phyloP scores from a whole-genome alignment of 169 alveolate species.

The Neospora caninum region DNA sequence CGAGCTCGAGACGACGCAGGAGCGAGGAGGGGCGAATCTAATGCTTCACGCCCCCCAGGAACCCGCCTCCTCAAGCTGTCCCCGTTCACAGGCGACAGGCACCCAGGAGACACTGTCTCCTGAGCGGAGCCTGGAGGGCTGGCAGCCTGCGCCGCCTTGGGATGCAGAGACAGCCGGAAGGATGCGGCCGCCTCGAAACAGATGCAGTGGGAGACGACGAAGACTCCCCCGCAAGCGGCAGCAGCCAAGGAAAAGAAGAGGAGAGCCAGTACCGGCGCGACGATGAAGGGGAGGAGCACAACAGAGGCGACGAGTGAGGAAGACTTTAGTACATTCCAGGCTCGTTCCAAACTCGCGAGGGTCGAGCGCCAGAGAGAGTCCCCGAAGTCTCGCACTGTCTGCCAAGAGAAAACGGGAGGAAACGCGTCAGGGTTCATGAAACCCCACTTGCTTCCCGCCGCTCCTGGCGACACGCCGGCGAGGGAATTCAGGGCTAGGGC shows the following conservation, averaged over 20 bases:
- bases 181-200: conserved; percentile 27
- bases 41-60: not conserved
- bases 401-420: not conserved
- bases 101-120: not conserved
- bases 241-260: conserved; percentile 14
- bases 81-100: not conserved
- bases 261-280: not conserved
- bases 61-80: not conserved
- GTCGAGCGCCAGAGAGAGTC: not conserved
- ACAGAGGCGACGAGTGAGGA: not conserved
- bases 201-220: conserved; percentile 7
- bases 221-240: conserved; percentile 12
- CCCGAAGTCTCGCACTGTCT: not conserved
- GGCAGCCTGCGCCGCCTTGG: not conserved
- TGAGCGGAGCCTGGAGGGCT: not conserved
- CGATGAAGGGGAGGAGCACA: not conserved
- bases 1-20: not conserved
- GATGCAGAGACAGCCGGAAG: not conserved
- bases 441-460: too few species aligned
- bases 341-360: not conserved
- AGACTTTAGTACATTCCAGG: not conserved
- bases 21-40: not conserved
- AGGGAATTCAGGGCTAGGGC: too few species aligned
- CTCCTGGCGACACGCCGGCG: too few species aligned
- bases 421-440: too few species aligned